A percentile compares a stretch with the other conserved stretches of the same genome.
phyloP scores from a whole-genome alignment of 1,284 basidiomycete genomes.

The Moesziomyces antarcticus region DNA sequence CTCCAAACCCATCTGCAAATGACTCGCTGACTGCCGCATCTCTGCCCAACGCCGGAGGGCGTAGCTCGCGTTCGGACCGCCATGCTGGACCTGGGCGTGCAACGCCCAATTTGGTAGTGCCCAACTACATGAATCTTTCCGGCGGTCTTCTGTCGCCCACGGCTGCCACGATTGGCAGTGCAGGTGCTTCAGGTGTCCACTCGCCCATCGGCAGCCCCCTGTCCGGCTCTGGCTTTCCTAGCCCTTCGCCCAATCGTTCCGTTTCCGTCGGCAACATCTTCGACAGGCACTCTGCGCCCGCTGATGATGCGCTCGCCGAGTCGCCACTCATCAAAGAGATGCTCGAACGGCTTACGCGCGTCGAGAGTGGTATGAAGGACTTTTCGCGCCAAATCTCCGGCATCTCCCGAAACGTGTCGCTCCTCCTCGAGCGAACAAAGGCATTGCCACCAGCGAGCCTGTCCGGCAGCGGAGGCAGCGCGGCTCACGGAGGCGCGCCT shows the following conservation, averaged over 20 bases:
- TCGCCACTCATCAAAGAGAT: conserved; percentile 76
- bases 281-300: conserved; percentile 11
- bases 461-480: conserved; percentile 19
- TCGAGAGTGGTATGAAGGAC: conserved; percentile 77
- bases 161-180: conserved; percentile 44
- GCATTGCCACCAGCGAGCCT: conserved; percentile 33
- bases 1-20: not conserved
- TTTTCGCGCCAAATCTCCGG: conserved; percentile 80
- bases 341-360: conserved; percentile 78
- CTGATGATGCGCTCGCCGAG: conserved; percentile 24
- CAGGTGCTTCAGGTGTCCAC: conserved; percentile 11
- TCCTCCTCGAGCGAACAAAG: conserved; percentile 76
- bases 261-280: conserved; percentile 32
- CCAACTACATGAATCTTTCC: conserved; percentile 35
- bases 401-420: conserved; percentile 79
- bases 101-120: conserved; percentile 33
- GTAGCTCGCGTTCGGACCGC: conserved; percentile 5
- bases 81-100: conserved; percentile 13
- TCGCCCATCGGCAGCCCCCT: conserved; percentile 40
- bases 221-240: conserved; percentile 19
- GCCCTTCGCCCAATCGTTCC: conserved; percentile 18
- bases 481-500: no score
- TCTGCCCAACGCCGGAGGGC: conserved; percentile 8
- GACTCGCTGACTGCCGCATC: conserved; percentile 8
- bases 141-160: conserved; percentile 50